phyloP scores from a whole-genome alignment of 768 basidiomycete genomes.

The Pleurotus eryngii region DNA sequence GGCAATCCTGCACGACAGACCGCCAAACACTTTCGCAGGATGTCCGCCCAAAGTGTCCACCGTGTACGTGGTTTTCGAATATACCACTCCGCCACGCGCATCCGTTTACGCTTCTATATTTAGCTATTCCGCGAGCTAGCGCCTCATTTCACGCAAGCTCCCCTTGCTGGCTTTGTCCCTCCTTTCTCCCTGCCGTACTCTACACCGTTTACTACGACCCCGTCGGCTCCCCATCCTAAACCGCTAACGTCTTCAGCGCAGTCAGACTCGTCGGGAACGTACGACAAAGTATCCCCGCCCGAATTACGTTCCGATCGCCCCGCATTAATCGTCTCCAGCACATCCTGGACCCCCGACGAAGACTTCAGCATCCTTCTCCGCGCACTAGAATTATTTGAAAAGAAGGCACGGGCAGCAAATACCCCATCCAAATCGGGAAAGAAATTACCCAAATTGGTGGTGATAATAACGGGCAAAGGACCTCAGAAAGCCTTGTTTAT shows the following conservation, averaged over 20 bases:
- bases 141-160: neutral
- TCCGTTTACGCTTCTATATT: neutral
- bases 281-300: constrained; percentile 36
- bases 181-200: constrained; percentile 49
- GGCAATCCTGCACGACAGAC: constrained; percentile 83
- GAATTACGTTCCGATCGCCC: constrained; percentile 69
- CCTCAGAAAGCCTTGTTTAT: constrained; percentile 75
- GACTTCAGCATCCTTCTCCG: constrained; percentile 84
- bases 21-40: constrained; percentile 79
- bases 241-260: neutral
- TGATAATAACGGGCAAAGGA: constrained; percentile 90
- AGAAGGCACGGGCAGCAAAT: constrained; percentile 37
- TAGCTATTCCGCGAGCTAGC: constrained; percentile 3
- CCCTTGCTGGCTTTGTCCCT: constrained; percentile 48
- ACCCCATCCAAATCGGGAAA: neutral
- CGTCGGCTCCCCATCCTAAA: constrained; percentile 11
- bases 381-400: constrained; percentile 71
- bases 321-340: constrained; percentile 86
- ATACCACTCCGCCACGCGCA: neutral
- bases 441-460: constrained; percentile 69
- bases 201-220: constrained; percentile 56
- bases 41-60: constrained; percentile 69
- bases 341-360: constrained; percentile 97
- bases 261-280: constrained; percentile 20
- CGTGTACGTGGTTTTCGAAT: constrained; percentile 45